Evolutionary conservation across 495 filamentous ascomycete species (phyloP), one percentile per base, ranked within the genome.

Genomic region (Acidiella bohemica): DNA sequence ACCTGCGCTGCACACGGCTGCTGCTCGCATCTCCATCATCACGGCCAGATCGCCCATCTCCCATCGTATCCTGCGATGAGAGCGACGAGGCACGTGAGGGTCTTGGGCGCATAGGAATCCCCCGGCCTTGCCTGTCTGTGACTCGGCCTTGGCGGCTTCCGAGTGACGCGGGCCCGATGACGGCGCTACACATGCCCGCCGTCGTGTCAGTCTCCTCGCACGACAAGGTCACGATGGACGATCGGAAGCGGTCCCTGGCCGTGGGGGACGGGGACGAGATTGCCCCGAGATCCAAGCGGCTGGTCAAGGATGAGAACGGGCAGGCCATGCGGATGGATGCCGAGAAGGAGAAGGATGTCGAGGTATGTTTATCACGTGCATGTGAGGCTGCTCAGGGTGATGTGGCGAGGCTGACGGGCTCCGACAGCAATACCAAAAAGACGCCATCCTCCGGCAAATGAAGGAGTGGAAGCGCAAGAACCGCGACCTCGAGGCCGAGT

Each of bases 361-460:
- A 93, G 74, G 86, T 93, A 64, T 69, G 84, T 70, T n/a, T n/a
- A n/a, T n/a, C n/a, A n/a, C n/a, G n/a, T n/a, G n/a, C n/a, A n/a
- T n/a, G n/a, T n/a, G n/a, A n/a, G n/a, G n/a, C n/a, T n/a, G n/a
- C n/a, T n/a, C n/a, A n/a, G n/a, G n/a, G n/a, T n/a, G n/a, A n/a
- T n/a, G n/a, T n/a, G n/a, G n/a, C n/a, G n/a, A n/a, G n/a, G n/a
- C n/a, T n/a, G n/a, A 27, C 48, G 53, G 29, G 34, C 32, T 20
- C 13, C 13, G 45, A 58, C 58, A 97, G 90, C 75, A 79, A 50
- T 95, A 84, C 55, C 85, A 93, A 65, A 97, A 97, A 60, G 90
- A 94, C 69, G 90, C 90, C 42, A 95, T 97, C 55, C 78, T 81
- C 56, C 83, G 90, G 21, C 88, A 95, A 56, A 94, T 97, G 88